Evolutionary conservation across 495 filamentous ascomycete species (phyloP).

Genomic region (Glarea lozoyensis): DNA sequence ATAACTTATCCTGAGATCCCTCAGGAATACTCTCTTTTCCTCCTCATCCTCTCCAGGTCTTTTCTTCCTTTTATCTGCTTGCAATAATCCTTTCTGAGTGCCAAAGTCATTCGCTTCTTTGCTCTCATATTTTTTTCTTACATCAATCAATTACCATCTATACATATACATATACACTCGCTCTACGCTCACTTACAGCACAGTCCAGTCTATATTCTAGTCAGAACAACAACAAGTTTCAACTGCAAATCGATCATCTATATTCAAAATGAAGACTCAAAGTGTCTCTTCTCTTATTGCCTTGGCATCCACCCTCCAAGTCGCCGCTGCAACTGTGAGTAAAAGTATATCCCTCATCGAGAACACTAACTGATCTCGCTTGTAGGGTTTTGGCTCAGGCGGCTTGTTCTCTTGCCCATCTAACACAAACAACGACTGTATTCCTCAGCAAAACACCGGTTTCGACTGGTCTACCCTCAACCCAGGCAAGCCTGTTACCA

Average conservation of each 20-base stretch:
- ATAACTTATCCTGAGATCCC: slow-evolving; percentile 21
- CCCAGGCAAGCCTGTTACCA: slow-evolving; percentile 46
- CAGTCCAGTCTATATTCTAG: slow-evolving; percentile 10
- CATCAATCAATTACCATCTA: slow-evolving; percentile 9
- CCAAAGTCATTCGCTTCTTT: slow-evolving; percentile 52
- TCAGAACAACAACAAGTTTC: slow-evolving; percentile 7
- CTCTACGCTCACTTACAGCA: slow-evolving; percentile 8
- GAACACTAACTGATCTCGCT: slow-evolving; percentile 19
- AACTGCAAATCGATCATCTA: slow-evolving; percentile 9
- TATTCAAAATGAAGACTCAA: slow-evolving; percentile 20
- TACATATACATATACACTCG: slow-evolving; percentile 13
- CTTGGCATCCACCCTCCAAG: slow-evolving; percentile 45
- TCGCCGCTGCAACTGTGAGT: slow-evolving; percentile 49
- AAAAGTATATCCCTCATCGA: neutral
- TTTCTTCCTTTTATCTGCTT: slow-evolving; percentile 26
- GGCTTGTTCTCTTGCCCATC: slow-evolving; percentile 55
- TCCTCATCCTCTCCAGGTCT: slow-evolving; percentile 24
- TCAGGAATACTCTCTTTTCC: slow-evolving; percentile 15
- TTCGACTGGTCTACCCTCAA: slow-evolving; percentile 67
- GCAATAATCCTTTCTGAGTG: slow-evolving; percentile 27
- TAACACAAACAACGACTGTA: slow-evolving; percentile 74
- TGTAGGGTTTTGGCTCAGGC: slow-evolving; percentile 45
- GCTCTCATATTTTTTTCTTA: slow-evolving; percentile 31
- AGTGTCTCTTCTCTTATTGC: slow-evolving; percentile 33
- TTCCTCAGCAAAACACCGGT: slow-evolving; percentile 51